These are phyloP conservation scores for Dalbergia cochinchinensis DNA, from an alignment of 306 rosid species.

Conservation along the genomic window DNA sequence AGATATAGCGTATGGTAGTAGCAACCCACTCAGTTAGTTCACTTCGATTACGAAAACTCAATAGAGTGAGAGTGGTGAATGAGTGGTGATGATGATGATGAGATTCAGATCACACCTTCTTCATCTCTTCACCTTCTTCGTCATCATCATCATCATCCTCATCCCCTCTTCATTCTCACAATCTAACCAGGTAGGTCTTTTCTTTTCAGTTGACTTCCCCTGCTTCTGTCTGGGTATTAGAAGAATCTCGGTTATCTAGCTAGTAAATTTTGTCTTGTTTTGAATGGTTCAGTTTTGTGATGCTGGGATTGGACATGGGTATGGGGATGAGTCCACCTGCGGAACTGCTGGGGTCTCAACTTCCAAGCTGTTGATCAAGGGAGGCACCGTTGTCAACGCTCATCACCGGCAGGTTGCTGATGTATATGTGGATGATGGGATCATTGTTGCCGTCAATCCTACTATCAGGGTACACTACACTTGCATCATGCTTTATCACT, in stretches of 20 bases:
- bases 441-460: constrained; percentile 77
- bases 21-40: too few species aligned
- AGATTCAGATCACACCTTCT: neutral
- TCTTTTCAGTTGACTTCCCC: constrained; percentile 20
- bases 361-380: constrained; percentile 78
- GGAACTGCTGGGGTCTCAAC: constrained; percentile 51
- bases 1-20: too few species aligned
- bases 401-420: constrained; percentile 79
- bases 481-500: neutral
- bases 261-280: neutral
- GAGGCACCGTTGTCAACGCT: constrained; percentile 86
- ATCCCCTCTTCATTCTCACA: constrained; percentile 49
- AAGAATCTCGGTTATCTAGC: neutral
- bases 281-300: constrained; percentile 70
- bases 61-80: neutral
- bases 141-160: constrained; percentile 45
- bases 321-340: constrained; percentile 53
- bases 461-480: constrained; percentile 56
- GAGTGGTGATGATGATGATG: neutral
- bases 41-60: too few species aligned
- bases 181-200: constrained; percentile 63
- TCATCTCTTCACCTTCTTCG: neutral
- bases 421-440: constrained; percentile 85
- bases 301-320: constrained; percentile 58
- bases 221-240: neutral